Base-by-base conservation (phyloP, 2,329 filamentous ascomycete species). In the Alternaria solani region DNA sequence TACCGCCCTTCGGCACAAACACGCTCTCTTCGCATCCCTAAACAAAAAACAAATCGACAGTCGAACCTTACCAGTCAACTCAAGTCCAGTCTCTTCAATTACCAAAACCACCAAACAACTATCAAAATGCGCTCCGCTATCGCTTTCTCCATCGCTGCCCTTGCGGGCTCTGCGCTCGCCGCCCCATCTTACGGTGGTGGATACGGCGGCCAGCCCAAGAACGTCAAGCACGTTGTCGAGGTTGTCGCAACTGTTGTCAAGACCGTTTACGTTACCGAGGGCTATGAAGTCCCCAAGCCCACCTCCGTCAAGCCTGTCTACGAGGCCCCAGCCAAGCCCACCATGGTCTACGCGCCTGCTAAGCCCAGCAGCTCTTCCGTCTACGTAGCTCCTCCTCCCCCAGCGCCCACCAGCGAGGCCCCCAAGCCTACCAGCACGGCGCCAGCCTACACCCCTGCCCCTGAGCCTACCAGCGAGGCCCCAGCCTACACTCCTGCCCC, bases 101-200 rank as follows among this genome's bases (percentile, higher is more conserved):
- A 26, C 16, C 44, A 38, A 32, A 55, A 49, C 26, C 25, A 41
- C 61, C 26, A 53, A 61, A 67, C 55, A 65, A 53, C 62, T 55
- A 64, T 64, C 67, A 76, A 65, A 42, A 77, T 77, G 75, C 70
- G 71, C 57, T 58, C 67, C 62, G 38, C 68, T 53, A 65, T 68
- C 56, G 62, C 68, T 53, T n/a, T 62, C 53, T 56, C 52, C 25
- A 55, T 75, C 59, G 69, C 74, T 55, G 74, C 73, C 71, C 68
- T 77, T 55, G 71, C 68, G 32, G 73, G 73, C 67, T 67, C 73
- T 52, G 66, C 69, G 49, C 42, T 76, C 51, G 75, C 73, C 18
- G 67, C 64, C 46, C 73, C 70, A 39, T 43, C 55, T 43, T 62
- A 61, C 54, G 54, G 54, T 18, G 41, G 25, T 18, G 41, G 25